Evolutionary conservation across 2,329 filamentous ascomycete species (phyloP), one percentile per base, ranked within the genome.

Genomic region (Hypoxylon sp.): DNA sequence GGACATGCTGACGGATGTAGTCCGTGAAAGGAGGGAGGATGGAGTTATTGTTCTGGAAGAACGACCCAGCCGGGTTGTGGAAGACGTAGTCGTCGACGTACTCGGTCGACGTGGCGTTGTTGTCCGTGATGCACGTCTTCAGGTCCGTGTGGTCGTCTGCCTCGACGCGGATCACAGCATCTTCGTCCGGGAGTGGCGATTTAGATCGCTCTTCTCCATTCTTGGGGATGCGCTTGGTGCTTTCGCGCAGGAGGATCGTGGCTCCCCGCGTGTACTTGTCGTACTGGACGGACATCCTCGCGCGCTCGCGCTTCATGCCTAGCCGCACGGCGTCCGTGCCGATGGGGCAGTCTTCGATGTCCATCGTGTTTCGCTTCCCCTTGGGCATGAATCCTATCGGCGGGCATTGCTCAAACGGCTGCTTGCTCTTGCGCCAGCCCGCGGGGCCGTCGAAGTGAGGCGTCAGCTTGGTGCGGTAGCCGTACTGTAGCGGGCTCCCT

Each of bases 31-130:
- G 75, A 20, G 90, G 85, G 16, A 99, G 86, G 73, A 99, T 97
- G 46, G 91, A 95, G 78, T 97, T 97, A 81, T 99, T 99, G 80
- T 99, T 99, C 69, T 99, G 94, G 82, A 99, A 99, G 77, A 99
- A 99, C 42, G 90, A 86, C 52, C 92, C 92, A 7, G 94, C 94
- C 2, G 89, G 90, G 75, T 96, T 97, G 69, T 87, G 87, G 75
- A 99, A 96, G 67, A 86, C 78, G 75, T 88, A 94, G 70, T 85
- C 75, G 67, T 88, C 90, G 57, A 99, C 83, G 73, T 95, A 97
- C 72, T 99, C 94, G 20, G 89, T 92, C 3, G 89, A 87, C 40
- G 81, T 89, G 59, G 82, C 88, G 60, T 93, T 96, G 69, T 85
- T 83, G 73, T 97, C 86, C 3, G 92, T 96, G 61, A 96, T 84